phyloP scores from a whole-genome alignment of 352 stramenopile species.

The Saprolegnia diclina region DNA sequence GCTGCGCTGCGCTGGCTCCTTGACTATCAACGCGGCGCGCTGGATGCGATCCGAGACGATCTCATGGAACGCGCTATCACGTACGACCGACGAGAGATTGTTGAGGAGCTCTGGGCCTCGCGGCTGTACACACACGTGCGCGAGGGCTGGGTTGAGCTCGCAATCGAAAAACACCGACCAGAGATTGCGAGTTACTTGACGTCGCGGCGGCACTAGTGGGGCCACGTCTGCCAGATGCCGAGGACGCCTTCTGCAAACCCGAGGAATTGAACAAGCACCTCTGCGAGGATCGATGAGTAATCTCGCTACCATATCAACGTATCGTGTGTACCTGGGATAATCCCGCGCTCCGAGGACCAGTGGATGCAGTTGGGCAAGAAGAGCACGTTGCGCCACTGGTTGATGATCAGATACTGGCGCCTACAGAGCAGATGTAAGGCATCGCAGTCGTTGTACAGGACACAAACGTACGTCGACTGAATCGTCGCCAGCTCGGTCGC shows the following conservation, averaged over 20 bases:
- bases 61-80: neutral
- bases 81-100: neutral
- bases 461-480: conserved; percentile 19
- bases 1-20: neutral
- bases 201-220: conserved; percentile 31
- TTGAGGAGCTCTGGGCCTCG: neutral
- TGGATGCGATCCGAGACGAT: neutral
- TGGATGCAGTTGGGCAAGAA: conserved; percentile 75
- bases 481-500: conserved; percentile 40
- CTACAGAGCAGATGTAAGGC: neutral
- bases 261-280: conserved; percentile 62
- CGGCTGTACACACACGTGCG: neutral
- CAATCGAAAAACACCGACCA: neutral
- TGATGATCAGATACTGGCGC: neutral
- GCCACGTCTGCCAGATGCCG: conserved; percentile 71
- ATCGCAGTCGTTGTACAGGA: neutral
- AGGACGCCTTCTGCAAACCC: conserved; percentile 60
- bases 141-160: neutral
- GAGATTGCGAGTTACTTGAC: neutral
- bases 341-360: conserved; percentile 65
- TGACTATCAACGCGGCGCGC: no score
- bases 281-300: conserved; percentile 28
- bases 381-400: conserved; percentile 72
- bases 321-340: conserved; percentile 48
- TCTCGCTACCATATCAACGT: neutral